These are phyloP conservation scores for Mucuna pruriens DNA, from an alignment of 306 rosid genomes.

Conservation along the genomic window DNA sequence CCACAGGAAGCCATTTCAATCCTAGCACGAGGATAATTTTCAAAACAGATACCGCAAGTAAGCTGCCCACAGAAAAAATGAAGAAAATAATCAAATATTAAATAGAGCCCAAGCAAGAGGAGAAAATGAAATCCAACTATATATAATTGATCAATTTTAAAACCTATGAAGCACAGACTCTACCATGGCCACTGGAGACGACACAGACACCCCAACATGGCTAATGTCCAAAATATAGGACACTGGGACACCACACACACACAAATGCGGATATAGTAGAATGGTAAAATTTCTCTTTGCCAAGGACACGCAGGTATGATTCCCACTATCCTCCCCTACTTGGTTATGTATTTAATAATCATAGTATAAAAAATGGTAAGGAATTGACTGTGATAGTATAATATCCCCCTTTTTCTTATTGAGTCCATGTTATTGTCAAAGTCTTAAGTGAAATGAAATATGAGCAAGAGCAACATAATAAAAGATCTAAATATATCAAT, in stretches of 20 bases:
- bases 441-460: background rate
- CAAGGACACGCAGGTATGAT: too few species aligned
- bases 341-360: too few species aligned
- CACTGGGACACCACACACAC: background rate
- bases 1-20: conserved; percentile 73
- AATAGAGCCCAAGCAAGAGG: conserved; percentile 1
- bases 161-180: background rate
- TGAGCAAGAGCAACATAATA: background rate
- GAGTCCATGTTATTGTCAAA: too few species aligned
- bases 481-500: background rate
- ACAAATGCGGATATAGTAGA: background rate
- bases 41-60: conserved; percentile 83
- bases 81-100: conserved; percentile 8
- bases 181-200: background rate
- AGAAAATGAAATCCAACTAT: conserved; percentile 23
- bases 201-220: background rate
- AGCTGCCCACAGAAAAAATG: conserved; percentile 46
- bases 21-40: conserved; percentile 49
- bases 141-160: conserved; percentile 17
- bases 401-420: too few species aligned
- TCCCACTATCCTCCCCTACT: too few species aligned
- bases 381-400: too few species aligned
- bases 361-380: too few species aligned
- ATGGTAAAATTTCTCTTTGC: too few species aligned
- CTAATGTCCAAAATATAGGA: background rate